Percentiles rank a stretch among this genome's conserved stretches.
Evolutionary conservation across 495 filamentous ascomycete genomes (phyloP).

Genomic region (Aspergillus incahuasiensis): DNA sequence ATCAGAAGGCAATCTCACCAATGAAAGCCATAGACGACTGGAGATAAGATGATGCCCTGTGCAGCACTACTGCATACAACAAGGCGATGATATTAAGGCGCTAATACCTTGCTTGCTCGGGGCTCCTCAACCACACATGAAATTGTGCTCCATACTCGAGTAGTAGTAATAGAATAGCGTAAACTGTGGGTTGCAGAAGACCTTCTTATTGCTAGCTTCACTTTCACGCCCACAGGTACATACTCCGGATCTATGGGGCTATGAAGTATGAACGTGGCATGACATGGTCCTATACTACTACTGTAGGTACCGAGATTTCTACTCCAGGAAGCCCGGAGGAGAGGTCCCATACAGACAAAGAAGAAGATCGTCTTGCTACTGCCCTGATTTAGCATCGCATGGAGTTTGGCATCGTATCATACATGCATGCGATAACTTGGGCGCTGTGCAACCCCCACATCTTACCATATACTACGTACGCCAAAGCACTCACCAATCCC

Average conservation of each 20-base stretch:
- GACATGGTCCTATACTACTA: background rate
- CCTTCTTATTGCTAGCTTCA: constrained; percentile 9
- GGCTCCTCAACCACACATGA: background rate
- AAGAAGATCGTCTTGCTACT: background rate
- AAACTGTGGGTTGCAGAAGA: background rate
- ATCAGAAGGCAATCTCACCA: background rate
- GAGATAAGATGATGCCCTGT: constrained; percentile 6
- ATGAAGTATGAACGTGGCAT: constrained; percentile 3
- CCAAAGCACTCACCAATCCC: too few relatives aligned
- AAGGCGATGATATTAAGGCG: background rate
- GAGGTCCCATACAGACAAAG: background rate
- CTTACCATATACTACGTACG: background rate
- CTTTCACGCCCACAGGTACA: too few relatives aligned
- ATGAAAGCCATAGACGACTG: background rate
- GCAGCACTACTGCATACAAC: background rate
- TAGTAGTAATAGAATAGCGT: background rate
- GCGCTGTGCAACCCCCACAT: background rate
- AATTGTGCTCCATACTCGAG: background rate
- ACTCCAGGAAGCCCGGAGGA: background rate
- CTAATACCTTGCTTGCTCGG: background rate
- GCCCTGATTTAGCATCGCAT: background rate
- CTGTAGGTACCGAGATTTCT: background rate
- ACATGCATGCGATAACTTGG: background rate
- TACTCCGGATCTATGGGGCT: background rate
- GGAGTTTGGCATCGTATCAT: background rate